These are phyloP conservation scores for Aspergillus cristatus DNA, from an alignment of 495 filamentous ascomycete genomes.

Conservation along the genomic window DNA sequence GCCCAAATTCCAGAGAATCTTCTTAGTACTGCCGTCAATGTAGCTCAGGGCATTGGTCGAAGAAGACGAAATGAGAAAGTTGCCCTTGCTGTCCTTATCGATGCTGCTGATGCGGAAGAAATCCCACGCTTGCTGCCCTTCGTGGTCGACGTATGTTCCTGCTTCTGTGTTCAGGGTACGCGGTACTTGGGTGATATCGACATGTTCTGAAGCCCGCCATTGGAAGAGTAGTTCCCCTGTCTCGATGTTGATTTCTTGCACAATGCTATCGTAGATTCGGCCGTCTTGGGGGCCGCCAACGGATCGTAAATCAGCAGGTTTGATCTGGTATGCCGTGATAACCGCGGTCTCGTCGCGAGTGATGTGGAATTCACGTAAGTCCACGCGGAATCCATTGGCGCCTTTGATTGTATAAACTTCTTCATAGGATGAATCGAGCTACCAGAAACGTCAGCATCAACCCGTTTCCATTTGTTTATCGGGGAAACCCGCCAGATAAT, in stretches of 20 bases:
- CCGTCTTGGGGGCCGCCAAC: conserved; percentile 32
- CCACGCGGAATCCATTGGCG: conserved; percentile 19
- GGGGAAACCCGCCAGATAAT: conserved; percentile 36
- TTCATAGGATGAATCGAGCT: conserved; percentile 43
- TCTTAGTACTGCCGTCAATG: conserved; percentile 22
- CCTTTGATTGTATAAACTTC: conserved; percentile 32
- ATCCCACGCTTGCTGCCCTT: conserved; percentile 28
- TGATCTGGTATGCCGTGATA: conserved; percentile 39
- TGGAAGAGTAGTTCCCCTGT: conserved; percentile 32
- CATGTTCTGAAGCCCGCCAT: conserved; percentile 34
- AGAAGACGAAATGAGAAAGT: conserved; percentile 36
- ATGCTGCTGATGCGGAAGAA: conserved; percentile 42
- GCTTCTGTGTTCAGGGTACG: no score
- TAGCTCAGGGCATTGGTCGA: conserved; percentile 29
- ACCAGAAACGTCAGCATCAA: background rate
- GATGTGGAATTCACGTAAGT: conserved; percentile 41
- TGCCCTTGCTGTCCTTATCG: conserved; percentile 30
- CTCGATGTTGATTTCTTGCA: conserved; percentile 42
- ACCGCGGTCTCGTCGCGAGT: conserved; percentile 41
- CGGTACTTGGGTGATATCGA: conserved; percentile 18
- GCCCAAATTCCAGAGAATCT: conserved; percentile 33
- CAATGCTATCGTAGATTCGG: conserved; percentile 42
- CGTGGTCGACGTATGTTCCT: no score
- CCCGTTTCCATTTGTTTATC: background rate
- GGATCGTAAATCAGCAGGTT: conserved; percentile 28